Conservation (phyloP, 192 early-diverging fungal species). For the Entrophospora sp. region DNA sequence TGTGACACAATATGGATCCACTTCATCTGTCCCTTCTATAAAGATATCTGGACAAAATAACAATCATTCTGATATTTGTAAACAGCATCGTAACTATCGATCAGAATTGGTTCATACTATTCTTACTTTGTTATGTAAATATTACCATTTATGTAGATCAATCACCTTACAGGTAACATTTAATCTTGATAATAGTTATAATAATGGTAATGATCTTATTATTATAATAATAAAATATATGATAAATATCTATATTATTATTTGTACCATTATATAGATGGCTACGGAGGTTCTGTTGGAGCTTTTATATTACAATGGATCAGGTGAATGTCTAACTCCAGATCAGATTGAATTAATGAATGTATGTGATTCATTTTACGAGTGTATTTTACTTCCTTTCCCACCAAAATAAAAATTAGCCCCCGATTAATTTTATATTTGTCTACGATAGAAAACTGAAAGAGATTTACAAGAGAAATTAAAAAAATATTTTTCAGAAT, state of each 20-base stretch:
- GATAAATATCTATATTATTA: constrained; percentile 26
- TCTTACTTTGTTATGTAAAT: background rate
- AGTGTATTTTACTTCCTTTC: too few species aligned
- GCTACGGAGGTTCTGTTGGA: constrained; percentile 31
- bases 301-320: constrained; percentile 30
- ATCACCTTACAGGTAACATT: constrained; percentile 14
- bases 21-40: background rate
- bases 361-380: too few species aligned
- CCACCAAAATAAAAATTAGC: too few species aligned
- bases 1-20: background rate
- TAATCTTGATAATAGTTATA: constrained; percentile 8
- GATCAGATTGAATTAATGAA: constrained; percentile 11
- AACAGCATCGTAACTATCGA: background rate
- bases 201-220: constrained; percentile 22
- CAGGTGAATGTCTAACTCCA: background rate
- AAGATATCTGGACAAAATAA: background rate
- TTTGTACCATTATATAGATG: constrained; percentile 27
- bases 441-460: constrained; percentile 18
- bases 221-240: constrained; percentile 23
- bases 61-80: background rate
- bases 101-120: background rate
- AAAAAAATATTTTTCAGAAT: background rate
- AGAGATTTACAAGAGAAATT: background rate
- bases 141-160: background rate
- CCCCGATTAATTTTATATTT: too few species aligned